Evolutionary conservation across 2,329 filamentous ascomycete species (phyloP), one percentile per base, ranked within the genome.

Genomic region (Dactylellina sp.): DNA sequence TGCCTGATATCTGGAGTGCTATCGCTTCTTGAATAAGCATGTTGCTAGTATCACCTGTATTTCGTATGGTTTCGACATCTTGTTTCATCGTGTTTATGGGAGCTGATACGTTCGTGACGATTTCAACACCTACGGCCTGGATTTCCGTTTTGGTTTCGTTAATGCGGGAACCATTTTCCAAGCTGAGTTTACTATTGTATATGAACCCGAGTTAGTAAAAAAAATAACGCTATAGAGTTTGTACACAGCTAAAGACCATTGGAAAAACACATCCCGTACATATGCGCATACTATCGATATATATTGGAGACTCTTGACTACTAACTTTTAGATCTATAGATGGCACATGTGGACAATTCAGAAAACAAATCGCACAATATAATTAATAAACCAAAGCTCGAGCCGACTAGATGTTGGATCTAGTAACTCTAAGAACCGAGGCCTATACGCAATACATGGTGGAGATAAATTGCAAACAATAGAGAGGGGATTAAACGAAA

Each of bases 131-230:
- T 7, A 74, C 24, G 0, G 37, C 46, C 16, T 64, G 39, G n/a
- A 74, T 47, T 24, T 22, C 28, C 11, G 20, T 20, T 40, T 57
- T 42, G 12, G 59, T 50, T 18, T 61, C 53, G 22, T 61, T 42
- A 3, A 74, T 47, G n/a, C 57, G 59, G 18, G 39, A 35, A 16
- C 66, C 66, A 18, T 71, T 49, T 32, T 71, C 66, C 20, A 63
- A 28, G 20, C 4, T 55, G 1, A 71, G 32, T 22, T 63, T 63
- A 28, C 59, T 71, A 53, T 40, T 22, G 7, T 42, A 32, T 32
- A 32, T 32, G n/a, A n/a, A n/a, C n/a, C n/a, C n/a, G n/a, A n/a
- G n/a, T n/a, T n/a, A n/a, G n/a, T n/a, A n/a, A n/a, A n/a, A n/a
- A n/a, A n/a, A 56, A 46, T 35, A 50, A 9, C 4, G 5, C n/a